Evolutionary conservation across 805 yeast genomes (phyloP), one percentile per base, ranked within the genome.

Genomic region (Monosporozyma aquatica): DNA sequence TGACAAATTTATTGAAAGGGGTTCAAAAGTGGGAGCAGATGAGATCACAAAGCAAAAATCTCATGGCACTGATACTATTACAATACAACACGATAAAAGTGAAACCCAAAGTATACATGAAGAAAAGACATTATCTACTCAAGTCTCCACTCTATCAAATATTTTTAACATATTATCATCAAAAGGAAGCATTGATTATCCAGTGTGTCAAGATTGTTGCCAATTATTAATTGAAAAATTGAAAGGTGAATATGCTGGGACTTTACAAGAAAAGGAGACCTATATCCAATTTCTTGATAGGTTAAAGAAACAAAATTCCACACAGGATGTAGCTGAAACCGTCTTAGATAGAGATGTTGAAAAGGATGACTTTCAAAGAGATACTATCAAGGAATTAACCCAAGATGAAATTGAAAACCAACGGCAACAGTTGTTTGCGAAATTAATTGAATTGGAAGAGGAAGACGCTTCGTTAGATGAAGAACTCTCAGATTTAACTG

Each of bases 141-240:
- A 78, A 35, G 61, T 78, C 18, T 70, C 71, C 37, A 69, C 78
- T 0, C 58, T 87, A 26, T 76, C 76, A 2, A 75, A 74, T 29
- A 72, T 90, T 2, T 87, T 86, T 58, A 80, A 82, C 47, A 69
- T 83, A 2, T 62, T 90, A 5, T 80, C 92, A 0, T 68, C 74
- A 5, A 80, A 82, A 47, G 80, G 81, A 40, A 87, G 81, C 46
- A 71, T 90, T 13, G 94, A 86, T 48, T 79, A 78, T 54, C 98
- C 98, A 0, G 76, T 92, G 13, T 90, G 97, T 53, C 71, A 71
- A 20, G 97, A 89, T 35, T 92, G 98, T 60, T 82, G 92, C 6
- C 76, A 72, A 34, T 58, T 71, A 17, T 61, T 90, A 21, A 67
- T 82, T 9, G 78, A 75, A 8, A 80, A 79, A 43, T 69, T 87